Evolutionary conservation across 805 yeast genomes (phyloP), one percentile per base, ranked within the genome.

Genomic region (Lipomyces yamadae): DNA sequence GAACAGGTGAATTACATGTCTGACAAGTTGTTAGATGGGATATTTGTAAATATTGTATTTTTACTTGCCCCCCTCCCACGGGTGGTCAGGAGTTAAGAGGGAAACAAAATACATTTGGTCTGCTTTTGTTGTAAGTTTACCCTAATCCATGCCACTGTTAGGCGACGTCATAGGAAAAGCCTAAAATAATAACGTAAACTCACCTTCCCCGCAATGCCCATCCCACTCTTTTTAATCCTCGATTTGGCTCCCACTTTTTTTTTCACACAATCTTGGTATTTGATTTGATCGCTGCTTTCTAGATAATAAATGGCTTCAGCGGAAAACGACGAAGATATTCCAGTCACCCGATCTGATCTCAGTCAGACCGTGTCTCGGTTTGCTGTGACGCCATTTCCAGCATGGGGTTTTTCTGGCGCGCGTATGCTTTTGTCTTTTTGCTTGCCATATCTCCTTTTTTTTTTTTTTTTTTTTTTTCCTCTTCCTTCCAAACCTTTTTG

Each of bases 1-100:
- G 75, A 37, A 55, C 35, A 5, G 73, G 74, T 3, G 76, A 74
- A 61, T 58, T 72, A 18, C 64, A 67, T 53, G 61, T 56, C 5
- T 66, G 34, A 52, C 11, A 7, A 6, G 10, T n/a, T n/a, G 24
- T 42, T 56, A 18, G 24, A 15, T 24, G 24, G 18, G 29, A 18
- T 33, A 32, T 18, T n/a, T 32, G 67, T 60, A 30, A 42, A 42
- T 13, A 29, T 30, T 35, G 57, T 53, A 15, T 18, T 39, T 39
- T 60, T 37, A 24, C 10, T 32, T 45, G n/a, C 50, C 24, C 50
- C 24, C 24, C 1, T 24, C 24, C 24, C 24, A 1, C n/a, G 24
- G 24, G 24, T 24, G 24, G 24, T 24, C 24, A 24, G 24, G 24
- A 24, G 24, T 24, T 24, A 1, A 24, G 24, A 1, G 24, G 24